Conservation (phyloP, 352 stramenopile genomes). For the Pythium phragmitis region DNA sequence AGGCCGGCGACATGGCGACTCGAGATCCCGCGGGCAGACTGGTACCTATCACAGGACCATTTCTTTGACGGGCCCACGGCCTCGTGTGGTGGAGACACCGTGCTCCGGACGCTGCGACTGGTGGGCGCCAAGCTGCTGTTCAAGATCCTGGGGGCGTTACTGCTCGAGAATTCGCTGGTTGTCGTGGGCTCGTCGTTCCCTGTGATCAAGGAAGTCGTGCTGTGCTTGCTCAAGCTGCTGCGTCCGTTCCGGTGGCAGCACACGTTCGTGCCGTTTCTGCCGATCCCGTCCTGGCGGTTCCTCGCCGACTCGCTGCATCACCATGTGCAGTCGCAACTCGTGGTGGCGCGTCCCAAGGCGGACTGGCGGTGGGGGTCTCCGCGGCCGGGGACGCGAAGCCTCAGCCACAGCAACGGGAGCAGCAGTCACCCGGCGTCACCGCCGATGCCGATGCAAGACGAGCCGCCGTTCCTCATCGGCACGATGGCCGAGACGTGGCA, state of each 20-base stretch:
- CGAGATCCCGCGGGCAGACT: slow-evolving; percentile 71
- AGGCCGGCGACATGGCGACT: slow-evolving; percentile 54
- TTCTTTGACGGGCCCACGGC: slow-evolving; percentile 34
- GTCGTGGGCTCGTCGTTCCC: slow-evolving; percentile 70
- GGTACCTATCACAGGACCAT: slow-evolving; percentile 68
- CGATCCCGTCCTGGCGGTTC: slow-evolving; percentile 70
- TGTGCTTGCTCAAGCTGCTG: slow-evolving; percentile 68
- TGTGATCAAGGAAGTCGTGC: slow-evolving; percentile 71
- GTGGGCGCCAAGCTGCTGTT: slow-evolving; percentile 70
- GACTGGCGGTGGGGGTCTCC: slow-evolving; percentile 64
- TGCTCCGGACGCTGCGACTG: slow-evolving; percentile 57
- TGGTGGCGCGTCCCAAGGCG: slow-evolving; percentile 31
- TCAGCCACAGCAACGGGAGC: slow-evolving; percentile 18
- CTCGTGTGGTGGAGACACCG: slow-evolving; percentile 33
- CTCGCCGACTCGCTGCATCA: slow-evolving; percentile 59
- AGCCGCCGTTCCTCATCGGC: slow-evolving; percentile 67
- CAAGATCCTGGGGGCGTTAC: slow-evolving; percentile 63
- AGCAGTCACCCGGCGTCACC: slow-evolving; percentile 13
- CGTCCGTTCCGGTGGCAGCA: slow-evolving; percentile 83
- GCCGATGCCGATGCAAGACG: slow-evolving; percentile 25
- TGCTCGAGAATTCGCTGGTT: slow-evolving; percentile 78
- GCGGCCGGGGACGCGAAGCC: slow-evolving; percentile 17
- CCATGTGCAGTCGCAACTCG: slow-evolving; percentile 51
- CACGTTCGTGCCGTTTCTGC: slow-evolving; percentile 74
- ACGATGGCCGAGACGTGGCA: slow-evolving; percentile 71